Percentiles rank a stretch among this genome's conserved stretches.
Evolutionary conservation across 176 grass and related monocot genomes (phyloP).

Genomic region (Carex kokanica): DNA sequence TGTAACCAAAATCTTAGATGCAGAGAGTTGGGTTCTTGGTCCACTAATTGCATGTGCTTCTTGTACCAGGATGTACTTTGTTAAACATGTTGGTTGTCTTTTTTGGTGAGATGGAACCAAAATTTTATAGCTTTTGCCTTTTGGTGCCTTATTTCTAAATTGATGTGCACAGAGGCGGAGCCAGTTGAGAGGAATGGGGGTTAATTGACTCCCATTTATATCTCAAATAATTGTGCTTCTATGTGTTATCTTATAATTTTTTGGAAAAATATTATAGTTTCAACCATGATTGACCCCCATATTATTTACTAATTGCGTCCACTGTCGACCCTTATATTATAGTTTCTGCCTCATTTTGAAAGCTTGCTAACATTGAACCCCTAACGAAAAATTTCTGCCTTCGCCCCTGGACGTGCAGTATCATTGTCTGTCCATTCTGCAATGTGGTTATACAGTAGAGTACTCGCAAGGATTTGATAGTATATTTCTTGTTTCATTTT

Average conservation of each 20-base stretch:
- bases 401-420: too few species aligned
- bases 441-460: background rate
- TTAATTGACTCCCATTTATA: too few species aligned
- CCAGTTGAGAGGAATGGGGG: too few species aligned
- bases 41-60: background rate
- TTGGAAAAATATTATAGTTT: too few species aligned
- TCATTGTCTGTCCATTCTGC: background rate
- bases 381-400: too few species aligned
- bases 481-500: background rate
- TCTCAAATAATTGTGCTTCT: too few species aligned
- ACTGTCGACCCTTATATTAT: too few species aligned
- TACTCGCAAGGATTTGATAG: background rate
- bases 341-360: too few species aligned
- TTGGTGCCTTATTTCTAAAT: background rate
- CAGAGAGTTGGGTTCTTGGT: background rate
- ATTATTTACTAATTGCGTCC: too few species aligned
- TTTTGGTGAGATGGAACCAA: background rate
- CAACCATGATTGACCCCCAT: too few species aligned
- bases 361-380: too few species aligned
- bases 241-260: too few species aligned
- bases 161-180: background rate
- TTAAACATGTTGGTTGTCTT: background rate
- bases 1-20: slow-evolving; percentile 1
- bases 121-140: background rate
- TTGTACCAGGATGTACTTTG: background rate